phyloP scores from a whole-genome alignment of 495 filamentous ascomycete genomes.

The Xylaria bambusicola region DNA sequence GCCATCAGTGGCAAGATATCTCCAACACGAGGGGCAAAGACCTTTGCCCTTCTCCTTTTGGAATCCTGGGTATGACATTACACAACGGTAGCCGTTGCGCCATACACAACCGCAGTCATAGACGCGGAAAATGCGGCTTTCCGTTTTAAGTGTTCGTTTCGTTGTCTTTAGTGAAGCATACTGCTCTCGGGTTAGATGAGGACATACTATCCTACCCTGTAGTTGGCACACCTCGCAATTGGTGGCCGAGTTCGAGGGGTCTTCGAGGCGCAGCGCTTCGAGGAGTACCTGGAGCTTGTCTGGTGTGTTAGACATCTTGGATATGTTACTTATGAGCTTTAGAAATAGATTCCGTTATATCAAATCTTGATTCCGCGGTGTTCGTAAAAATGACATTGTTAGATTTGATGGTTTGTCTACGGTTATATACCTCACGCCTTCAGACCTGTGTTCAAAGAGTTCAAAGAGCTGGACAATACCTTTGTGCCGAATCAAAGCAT shows the following conservation, averaged over 20 bases:
- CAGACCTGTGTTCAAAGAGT: too few species aligned
- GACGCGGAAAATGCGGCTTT: neutral
- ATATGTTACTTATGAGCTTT: too few species aligned
- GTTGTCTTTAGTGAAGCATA: slow-evolving; percentile 1
- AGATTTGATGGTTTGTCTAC: too few species aligned
- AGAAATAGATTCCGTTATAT: too few species aligned
- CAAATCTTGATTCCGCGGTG: too few species aligned
- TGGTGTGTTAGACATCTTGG: too few species aligned
- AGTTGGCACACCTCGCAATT: neutral
- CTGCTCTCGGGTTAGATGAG: neutral
- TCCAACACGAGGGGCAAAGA: slow-evolving; percentile 8
- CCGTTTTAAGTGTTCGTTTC: neutral
- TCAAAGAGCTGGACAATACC: too few species aligned
- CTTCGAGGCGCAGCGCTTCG: neutral
- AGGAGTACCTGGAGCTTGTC: neutral
- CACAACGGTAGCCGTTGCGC: neutral
- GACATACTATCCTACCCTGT: neutral
- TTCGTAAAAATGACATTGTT: too few species aligned
- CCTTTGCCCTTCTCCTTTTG: neutral
- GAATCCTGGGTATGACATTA: neutral
- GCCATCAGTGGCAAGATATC: neutral
- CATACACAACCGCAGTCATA: slow-evolving; percentile 13
- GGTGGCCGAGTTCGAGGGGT: neutral
- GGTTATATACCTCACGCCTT: too few species aligned
- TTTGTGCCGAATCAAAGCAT: too few species aligned